A percentile compares a stretch with the other conserved stretches of the same genome.
These are phyloP conservation scores for Phaeophleospora eucalypticola DNA, from an alignment of 2,329 filamentous ascomycete genomes.

Conservation along the genomic window DNA sequence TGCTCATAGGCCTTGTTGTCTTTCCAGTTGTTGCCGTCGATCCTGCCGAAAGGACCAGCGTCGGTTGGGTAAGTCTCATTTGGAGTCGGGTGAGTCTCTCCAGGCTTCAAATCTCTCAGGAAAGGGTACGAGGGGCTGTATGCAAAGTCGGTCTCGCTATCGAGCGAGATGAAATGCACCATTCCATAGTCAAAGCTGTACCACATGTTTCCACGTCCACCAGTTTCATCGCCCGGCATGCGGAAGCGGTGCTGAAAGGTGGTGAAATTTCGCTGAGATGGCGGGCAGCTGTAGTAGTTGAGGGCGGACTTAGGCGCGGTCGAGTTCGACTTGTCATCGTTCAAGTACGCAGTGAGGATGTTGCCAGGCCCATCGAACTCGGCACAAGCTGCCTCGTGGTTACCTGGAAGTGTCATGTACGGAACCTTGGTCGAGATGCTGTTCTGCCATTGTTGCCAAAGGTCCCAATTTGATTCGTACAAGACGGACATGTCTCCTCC, in stretches of 20 bases:
- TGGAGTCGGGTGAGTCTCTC: conserved; percentile 35
- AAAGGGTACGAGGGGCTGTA: conserved; percentile 47
- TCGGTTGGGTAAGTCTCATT: conserved; percentile 47
- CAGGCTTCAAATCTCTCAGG: conserved; percentile 37
- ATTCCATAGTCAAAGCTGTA: conserved; percentile 54
- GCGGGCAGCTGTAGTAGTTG: conserved; percentile 52
- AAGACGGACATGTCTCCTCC: conserved; percentile 49
- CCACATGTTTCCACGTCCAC: conserved; percentile 52
- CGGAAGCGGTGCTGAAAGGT: conserved; percentile 50
- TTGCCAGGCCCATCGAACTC: conserved; percentile 48
- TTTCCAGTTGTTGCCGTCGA: conserved; percentile 38
- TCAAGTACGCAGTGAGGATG: conserved; percentile 45
- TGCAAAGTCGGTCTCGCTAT: conserved; percentile 50
- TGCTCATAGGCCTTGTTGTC: conserved; percentile 45
- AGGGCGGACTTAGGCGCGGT: conserved; percentile 37
- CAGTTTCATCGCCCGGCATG: conserved; percentile 47
- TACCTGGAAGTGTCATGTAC: conserved; percentile 50
- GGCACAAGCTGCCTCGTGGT: conserved; percentile 49
- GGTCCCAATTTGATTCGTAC: conserved; percentile 51
- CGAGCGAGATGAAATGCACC: conserved; percentile 49
- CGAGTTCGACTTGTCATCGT: conserved; percentile 41
- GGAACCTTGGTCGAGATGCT: conserved; percentile 42
- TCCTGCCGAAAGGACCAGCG: conserved; percentile 47
- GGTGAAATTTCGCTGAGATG: conserved; percentile 51
- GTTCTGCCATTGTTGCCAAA: conserved; percentile 50